Conservation (phyloP, 306 rosid species). For the Medicago ruthenica region DNA sequence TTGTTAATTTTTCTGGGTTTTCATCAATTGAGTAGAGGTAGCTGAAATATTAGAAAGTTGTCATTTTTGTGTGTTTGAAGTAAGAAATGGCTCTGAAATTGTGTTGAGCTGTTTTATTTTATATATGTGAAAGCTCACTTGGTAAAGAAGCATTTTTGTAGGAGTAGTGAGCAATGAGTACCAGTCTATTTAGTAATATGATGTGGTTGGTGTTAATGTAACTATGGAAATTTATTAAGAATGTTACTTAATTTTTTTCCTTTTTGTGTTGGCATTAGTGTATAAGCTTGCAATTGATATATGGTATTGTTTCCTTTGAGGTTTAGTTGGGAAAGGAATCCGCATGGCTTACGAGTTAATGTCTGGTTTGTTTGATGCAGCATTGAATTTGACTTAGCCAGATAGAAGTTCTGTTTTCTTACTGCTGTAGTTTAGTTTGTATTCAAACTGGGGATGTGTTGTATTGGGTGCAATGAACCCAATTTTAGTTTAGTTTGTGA, state of each 20-base stretch:
- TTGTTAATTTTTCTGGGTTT: neutral
- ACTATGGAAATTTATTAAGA: neutral
- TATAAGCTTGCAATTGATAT: neutral
- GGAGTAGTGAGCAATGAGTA: constrained; percentile 1
- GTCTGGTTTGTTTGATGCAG: constrained; percentile 4
- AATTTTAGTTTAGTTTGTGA: too few relatives aligned
- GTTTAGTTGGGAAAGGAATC: constrained; percentile 25
- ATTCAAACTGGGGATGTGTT: neutral
- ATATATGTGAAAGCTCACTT: neutral
- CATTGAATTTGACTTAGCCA: neutral
- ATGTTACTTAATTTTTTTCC: neutral
- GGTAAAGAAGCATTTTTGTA: constrained; percentile 3
- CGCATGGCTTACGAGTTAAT: neutral
- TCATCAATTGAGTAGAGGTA: neutral
- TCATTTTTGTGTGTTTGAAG: neutral
- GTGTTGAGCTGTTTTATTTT: neutral
- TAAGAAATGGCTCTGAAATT: neutral
- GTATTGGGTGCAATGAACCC: constrained; percentile 26
- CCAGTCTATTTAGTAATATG: neutral
- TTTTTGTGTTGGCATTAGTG: constrained; percentile 4
- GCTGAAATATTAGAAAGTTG: neutral
- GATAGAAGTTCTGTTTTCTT: neutral
- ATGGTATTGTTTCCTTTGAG: neutral
- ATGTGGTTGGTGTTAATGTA: neutral
- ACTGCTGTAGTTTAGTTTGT: neutral